phyloP scores from a whole-genome alignment of 73 alveolate genomes.

The Paramecium octaurelia region DNA sequence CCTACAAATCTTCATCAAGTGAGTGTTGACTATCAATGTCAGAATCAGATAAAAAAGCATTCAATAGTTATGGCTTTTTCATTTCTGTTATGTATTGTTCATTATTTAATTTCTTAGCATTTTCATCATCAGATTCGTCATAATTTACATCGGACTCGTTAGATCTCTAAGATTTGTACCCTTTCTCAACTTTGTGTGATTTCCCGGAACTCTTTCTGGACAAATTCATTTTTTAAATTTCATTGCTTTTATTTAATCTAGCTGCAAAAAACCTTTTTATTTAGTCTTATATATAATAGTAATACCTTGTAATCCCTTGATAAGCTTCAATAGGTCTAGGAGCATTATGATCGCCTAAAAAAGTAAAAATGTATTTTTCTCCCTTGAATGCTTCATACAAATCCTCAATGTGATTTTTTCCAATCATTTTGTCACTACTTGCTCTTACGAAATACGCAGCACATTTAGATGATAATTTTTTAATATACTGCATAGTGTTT shows the following conservation, averaged over 20 bases:
- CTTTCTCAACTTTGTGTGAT: not conserved
- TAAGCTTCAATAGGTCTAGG: constrained; percentile 3
- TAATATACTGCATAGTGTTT: not conserved
- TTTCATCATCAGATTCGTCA: constrained; percentile 42
- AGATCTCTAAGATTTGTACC: not conserved
- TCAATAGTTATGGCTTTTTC: not conserved
- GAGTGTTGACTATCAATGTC: constrained; percentile 15
- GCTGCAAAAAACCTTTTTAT: not conserved
- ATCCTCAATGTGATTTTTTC: not conserved
- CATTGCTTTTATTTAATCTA: not conserved
- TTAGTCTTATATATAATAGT: not conserved
- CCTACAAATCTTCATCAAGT: not conserved
- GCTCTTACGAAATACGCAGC: constrained; percentile 8
- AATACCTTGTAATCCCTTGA: not conserved
- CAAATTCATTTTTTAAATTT: not conserved
- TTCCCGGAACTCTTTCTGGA: constrained; percentile 17
- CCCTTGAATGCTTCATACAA: constrained; percentile 24
- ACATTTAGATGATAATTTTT: not conserved
- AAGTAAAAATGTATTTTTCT: not conserved
- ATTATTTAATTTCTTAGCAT: not conserved
- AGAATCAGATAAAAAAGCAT: not conserved
- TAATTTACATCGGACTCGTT: constrained; percentile 22
- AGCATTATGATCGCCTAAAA: constrained; percentile 37
- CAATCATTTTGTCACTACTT: constrained; percentile 34
- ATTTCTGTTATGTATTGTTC: constrained; percentile 29